Percentiles rank a stretch among this genome's conserved stretches.
These are phyloP conservation scores for Cladophialophora psammophila DNA, from an alignment of 2,329 filamentous ascomycete genomes.

Conservation along the genomic window DNA sequence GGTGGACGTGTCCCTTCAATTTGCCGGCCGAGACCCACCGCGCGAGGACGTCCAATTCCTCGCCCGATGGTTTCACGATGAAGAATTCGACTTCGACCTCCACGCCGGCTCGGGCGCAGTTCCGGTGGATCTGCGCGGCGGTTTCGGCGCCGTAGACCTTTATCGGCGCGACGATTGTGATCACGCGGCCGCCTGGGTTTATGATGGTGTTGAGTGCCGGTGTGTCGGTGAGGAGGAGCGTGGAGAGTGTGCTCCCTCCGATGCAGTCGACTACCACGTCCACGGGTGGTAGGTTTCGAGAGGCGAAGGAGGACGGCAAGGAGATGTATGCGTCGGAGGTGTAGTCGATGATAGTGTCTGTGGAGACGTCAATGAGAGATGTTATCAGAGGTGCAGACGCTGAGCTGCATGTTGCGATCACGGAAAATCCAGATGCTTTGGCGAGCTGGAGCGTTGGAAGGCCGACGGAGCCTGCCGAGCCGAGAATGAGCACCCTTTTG, in stretches of 20 bases:
- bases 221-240: conserved; percentile 44
- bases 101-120: conserved; percentile 35
- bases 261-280: conserved; percentile 53
- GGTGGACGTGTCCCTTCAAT: conserved; percentile 46
- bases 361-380: conserved; percentile 39
- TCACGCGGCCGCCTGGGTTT: conserved; percentile 8
- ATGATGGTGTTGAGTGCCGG: conserved; percentile 13
- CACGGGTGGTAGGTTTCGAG: conserved; percentile 46
- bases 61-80: conserved; percentile 47
- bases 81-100: conserved; percentile 46
- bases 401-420: conserved; percentile 38
- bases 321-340: conserved; percentile 37
- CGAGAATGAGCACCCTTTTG: conserved; percentile 50
- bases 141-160: conserved; percentile 19
- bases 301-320: conserved; percentile 43
- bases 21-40: conserved; percentile 47
- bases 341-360: conserved; percentile 46
- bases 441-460: conserved; percentile 48
- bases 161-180: conserved; percentile 46
- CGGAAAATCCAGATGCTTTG: conserved; percentile 44
- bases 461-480: conserved; percentile 48
- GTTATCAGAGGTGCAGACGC: conserved; percentile 39
- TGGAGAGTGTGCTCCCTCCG: conserved; percentile 45
- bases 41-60: conserved; percentile 46
- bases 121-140: neutral